Evolutionary conservation across 192 early-diverging fungal genomes (phyloP).

Genomic region (Rhizoclosmatium globosum): DNA sequence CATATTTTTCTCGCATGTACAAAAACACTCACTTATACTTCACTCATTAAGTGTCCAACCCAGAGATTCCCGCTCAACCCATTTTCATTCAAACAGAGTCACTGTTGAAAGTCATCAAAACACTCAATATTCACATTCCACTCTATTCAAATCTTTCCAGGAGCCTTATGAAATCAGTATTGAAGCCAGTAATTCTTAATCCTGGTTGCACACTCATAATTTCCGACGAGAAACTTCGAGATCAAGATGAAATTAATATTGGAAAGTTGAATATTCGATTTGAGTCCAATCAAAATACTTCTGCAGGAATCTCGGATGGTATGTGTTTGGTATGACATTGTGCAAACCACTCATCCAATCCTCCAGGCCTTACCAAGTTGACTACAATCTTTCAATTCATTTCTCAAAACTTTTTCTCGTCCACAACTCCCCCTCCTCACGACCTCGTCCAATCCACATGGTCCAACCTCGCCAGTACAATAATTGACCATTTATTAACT

Average conservation of each 20-base stretch:
- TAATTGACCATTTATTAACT: constrained; percentile 17
- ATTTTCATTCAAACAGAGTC: constrained; percentile 19
- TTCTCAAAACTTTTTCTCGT: background rate
- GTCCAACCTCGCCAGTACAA: constrained; percentile 5
- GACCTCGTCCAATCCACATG: constrained; percentile 19
- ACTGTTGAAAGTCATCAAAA: background rate
- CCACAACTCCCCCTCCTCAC: background rate
- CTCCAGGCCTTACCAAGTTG: constrained; percentile 10
- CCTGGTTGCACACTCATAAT: background rate
- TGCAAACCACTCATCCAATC: background rate
- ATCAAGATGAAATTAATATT: background rate
- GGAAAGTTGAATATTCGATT: background rate
- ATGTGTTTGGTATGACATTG: background rate
- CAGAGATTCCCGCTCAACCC: constrained; percentile 9
- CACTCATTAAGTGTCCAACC: background rate
- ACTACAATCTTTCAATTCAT: constrained; percentile 5
- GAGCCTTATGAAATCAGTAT: background rate
- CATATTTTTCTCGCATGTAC: background rate
- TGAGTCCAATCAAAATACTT: background rate
- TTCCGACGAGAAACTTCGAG: background rate
- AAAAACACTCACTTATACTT: background rate
- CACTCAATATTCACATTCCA: constrained; percentile 6
- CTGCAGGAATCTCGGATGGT: background rate
- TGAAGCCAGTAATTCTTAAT: background rate
- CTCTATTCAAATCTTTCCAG: constrained; percentile 22